Evolutionary conservation across 2,329 filamentous ascomycete genomes (phyloP).

Genomic region (Aspergillus luchuensis): DNA sequence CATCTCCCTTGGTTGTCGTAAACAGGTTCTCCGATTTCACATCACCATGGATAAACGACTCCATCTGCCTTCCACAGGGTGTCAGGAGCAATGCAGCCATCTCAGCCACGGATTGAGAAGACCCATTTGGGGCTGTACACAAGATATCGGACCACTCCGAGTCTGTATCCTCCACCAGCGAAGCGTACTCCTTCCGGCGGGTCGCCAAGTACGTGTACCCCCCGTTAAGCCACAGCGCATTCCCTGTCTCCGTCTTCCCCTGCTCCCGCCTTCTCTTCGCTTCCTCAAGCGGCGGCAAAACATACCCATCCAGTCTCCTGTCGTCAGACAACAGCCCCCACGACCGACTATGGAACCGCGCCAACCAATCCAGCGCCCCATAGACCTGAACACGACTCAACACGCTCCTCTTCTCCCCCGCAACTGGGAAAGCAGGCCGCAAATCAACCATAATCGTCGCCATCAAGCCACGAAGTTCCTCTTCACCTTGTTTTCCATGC

Average conservation of each 20-base stretch:
- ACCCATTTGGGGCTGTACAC: constrained; percentile 39
- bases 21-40: constrained; percentile 72
- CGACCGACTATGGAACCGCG: constrained; percentile 61
- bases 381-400: constrained; percentile 53
- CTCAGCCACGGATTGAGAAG: constrained; percentile 50
- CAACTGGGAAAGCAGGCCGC: constrained; percentile 55
- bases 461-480: constrained; percentile 38
- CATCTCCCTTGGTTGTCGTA: constrained; percentile 51
- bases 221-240: constrained; percentile 63
- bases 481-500: constrained; percentile 26
- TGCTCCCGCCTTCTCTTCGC: constrained; percentile 31
- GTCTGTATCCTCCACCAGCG: constrained; percentile 48
- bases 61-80: constrained; percentile 47
- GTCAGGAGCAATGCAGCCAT: constrained; percentile 56
- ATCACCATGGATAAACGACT: constrained; percentile 68
- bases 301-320: constrained; percentile 27
- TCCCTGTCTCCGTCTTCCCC: constrained; percentile 16
- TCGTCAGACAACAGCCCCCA: constrained; percentile 40
- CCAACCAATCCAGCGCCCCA: constrained; percentile 64
- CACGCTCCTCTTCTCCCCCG: constrained; percentile 43
- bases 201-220: constrained; percentile 71
- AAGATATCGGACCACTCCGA: constrained; percentile 60
- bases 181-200: constrained; percentile 57
- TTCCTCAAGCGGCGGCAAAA: constrained; percentile 60
- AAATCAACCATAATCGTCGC: constrained; percentile 64